Evolutionary conservation across 129 eudicot genomes (phyloP).

Genomic region (Glebionis coronaria): DNA sequence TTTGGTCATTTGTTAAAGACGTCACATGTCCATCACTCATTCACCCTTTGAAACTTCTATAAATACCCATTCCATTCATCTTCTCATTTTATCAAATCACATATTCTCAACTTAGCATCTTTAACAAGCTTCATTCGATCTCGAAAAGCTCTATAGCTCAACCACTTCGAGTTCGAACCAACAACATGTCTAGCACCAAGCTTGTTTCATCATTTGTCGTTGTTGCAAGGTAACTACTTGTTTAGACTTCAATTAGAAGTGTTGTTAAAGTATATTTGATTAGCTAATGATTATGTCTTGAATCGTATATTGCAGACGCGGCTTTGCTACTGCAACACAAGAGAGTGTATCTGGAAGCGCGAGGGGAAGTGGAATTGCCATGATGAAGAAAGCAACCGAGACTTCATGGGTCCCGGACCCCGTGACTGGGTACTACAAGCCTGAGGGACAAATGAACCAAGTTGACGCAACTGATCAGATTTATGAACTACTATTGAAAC

Average conservation of each 20-base stretch:
- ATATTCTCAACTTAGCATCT: no score
- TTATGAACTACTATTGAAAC: slow-evolving; percentile 46
- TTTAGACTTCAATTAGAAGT: no score
- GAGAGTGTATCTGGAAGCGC: slow-evolving; percentile 35
- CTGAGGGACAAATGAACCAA: slow-evolving; percentile 44
- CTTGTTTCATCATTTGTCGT: slow-evolving; percentile 14
- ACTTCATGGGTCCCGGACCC: slow-evolving; percentile 87
- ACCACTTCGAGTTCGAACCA: not conserved
- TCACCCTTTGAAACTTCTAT: no score
- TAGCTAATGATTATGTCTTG: not conserved
- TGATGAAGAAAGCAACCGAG: slow-evolving; percentile 43
- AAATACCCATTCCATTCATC: no score
- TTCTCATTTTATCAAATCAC: no score
- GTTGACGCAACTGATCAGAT: slow-evolving; percentile 54
- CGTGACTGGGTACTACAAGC: slow-evolving; percentile 74
- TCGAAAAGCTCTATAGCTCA: no score
- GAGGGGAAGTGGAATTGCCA: slow-evolving; percentile 33
- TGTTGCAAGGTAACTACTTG: slow-evolving; percentile 19
- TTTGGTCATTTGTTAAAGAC: no score
- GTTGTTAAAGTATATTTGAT: not conserved
- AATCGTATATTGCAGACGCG: slow-evolving; percentile 40
- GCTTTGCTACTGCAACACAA: slow-evolving; percentile 53
- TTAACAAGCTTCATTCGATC: no score
- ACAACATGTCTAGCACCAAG: not conserved
- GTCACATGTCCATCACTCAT: no score